Conservation (phyloP, 345 rosid species). For the Atalantia buxifolia region DNA sequence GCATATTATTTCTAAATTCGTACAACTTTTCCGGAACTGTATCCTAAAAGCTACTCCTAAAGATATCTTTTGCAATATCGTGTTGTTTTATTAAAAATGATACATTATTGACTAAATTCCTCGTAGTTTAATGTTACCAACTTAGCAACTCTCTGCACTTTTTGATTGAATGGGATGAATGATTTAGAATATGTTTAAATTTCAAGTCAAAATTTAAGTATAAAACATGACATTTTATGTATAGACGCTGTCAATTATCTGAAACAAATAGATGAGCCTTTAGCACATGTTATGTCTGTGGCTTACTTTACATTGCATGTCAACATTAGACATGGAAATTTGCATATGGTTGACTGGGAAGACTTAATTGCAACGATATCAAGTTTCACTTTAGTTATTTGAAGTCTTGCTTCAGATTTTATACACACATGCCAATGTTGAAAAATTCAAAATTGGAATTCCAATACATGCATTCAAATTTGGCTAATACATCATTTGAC, state of each 20-base stretch:
- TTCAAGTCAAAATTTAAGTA: background rate
- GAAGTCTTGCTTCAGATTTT: no score
- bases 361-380: no score
- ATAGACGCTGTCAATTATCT: background rate
- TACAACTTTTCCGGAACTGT: no score
- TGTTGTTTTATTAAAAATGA: background rate
- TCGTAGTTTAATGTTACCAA: background rate
- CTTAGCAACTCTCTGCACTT: background rate
- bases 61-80: no score
- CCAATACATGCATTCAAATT: no score
- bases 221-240: background rate
- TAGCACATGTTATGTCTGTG: background rate
- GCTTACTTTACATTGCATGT: background rate
- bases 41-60: no score
- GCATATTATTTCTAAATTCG: no score
- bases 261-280: background rate
- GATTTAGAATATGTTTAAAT: background rate
- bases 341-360: no score
- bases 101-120: background rate
- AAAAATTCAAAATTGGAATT: no score
- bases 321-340: background rate
- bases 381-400: no score
- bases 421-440: no score
- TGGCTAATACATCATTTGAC: no score
- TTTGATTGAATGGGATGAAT: background rate